Base-by-base conservation (phyloP, 768 basidiomycete genomes). In the Lactarius trivialis region DNA sequence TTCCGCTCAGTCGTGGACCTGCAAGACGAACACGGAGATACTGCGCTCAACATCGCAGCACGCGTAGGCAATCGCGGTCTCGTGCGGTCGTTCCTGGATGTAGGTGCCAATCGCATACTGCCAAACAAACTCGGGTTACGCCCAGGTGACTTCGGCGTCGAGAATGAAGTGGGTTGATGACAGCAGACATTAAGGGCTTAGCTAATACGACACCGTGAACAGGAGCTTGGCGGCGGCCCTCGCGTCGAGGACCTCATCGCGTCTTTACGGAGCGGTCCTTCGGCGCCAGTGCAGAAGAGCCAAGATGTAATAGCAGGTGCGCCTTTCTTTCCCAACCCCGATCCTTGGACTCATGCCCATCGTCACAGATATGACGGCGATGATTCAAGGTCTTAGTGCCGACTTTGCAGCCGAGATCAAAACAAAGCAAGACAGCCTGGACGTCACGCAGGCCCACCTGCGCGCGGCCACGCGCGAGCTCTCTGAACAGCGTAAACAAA, bases 1-100 rank as follows among this genome's bases (percentile, higher is more conserved):
- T 93, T 92, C 70, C 79, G 80, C 68, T 85, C 83, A 5, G 74
- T 98, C 55, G 86, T 98, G 12, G 93, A 98, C 73, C 76, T 96
- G 45, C 91, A 93, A 73, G 97, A 99, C 70, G 85, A 91, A 67
- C 88, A 98, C 71, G 97, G 96, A 0, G 97, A 99, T 71, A 98
- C 96, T 0, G 93, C 93, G 7, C 73, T 99, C 69, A 97, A 97
- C 75, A 91, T 98, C 68, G 93, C 96, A 15, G 95, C 96, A 0
- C 76, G 96, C 60, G 89, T 98, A 1, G 97, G 97, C 2, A 97
- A 93, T 72, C 79, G 89, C 64, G 86, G 88, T 64, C 72, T 98
- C 62, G 93, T 98, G 15, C 79, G 88, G 68, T 87, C 92, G 3
- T 73, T 98, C 67, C 69, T 99, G 62, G 95, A 97, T 69, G 91